Percentiles rank a stretch among this genome's conserved stretches.
Conservation (phyloP, 2,329 filamentous ascomycete genomes). For the Monascus ruber region DNA sequence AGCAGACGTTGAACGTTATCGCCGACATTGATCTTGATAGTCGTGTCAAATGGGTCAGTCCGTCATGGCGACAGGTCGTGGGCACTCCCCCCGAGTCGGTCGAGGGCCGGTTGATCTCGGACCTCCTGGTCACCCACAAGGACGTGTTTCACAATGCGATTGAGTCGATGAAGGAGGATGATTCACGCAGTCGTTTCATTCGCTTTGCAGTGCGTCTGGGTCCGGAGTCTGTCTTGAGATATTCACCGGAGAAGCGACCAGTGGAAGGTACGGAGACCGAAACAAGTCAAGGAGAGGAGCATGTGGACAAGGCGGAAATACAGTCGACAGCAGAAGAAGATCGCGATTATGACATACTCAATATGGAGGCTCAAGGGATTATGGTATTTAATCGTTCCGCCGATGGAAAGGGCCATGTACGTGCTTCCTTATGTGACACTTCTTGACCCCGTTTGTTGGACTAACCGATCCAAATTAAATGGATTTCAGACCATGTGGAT, state of each 20-base stretch:
- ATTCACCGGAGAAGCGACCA: constrained; percentile 25
- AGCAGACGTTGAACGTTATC: constrained; percentile 93
- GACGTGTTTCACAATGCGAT: constrained; percentile 71
- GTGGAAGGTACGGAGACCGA: constrained; percentile 6
- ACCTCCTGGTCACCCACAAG: constrained; percentile 71
- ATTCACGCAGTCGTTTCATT: constrained; percentile 83
- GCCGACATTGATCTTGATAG: constrained; percentile 86
- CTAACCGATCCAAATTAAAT: constrained; percentile 9
- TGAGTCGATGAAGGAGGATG: constrained; percentile 82
- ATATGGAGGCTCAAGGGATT: constrained; percentile 92
- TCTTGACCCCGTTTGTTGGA: not conserved
- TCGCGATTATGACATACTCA: constrained; percentile 47
- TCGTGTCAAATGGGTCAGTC: constrained; percentile 88
- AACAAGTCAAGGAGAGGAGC: constrained; percentile 8
- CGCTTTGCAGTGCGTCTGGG: constrained; percentile 66
- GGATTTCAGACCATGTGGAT: constrained; percentile 89
- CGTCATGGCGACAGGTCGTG: constrained; percentile 88
- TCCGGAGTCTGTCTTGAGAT: constrained; percentile 53
- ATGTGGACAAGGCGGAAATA: constrained; percentile 18
- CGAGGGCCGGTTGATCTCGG: constrained; percentile 64
- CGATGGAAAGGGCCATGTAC: constrained; percentile 80
- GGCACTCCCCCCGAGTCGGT: constrained; percentile 65
- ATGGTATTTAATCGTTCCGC: constrained; percentile 90
- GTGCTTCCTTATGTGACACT: constrained; percentile 22
- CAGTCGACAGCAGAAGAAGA: constrained; percentile 30